A percentile compares a stretch with the other conserved stretches of the same genome.
Conservation (phyloP, 352 stramenopile genomes). For the Discostella stelligera region DNA sequence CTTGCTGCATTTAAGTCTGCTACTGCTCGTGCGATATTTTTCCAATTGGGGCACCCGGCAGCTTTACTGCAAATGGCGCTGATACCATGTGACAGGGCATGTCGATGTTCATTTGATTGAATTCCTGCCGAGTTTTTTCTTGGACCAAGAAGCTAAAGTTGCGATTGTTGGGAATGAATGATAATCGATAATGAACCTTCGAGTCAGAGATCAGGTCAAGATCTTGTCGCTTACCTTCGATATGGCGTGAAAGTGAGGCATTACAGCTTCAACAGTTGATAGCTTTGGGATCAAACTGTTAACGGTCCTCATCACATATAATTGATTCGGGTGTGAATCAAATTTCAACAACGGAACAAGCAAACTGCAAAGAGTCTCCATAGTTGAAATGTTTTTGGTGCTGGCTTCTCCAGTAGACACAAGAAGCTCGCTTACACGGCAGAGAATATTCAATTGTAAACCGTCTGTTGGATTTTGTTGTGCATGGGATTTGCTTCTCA, state of each 20-base stretch:
- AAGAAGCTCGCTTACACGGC: slow-evolving; percentile 73
- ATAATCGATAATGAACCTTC: slow-evolving; percentile 4
- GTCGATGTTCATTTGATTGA: slow-evolving; percentile 52
- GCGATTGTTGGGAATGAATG: slow-evolving; percentile 3
- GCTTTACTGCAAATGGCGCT: slow-evolving; percentile 41
- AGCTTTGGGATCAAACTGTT: slow-evolving; percentile 63
- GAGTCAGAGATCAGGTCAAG: neutral
- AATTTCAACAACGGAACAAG: slow-evolving; percentile 74
- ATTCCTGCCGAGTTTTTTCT: slow-evolving; percentile 65
- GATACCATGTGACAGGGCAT: slow-evolving; percentile 51
- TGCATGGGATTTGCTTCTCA: slow-evolving; percentile 17
- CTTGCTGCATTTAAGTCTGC: slow-evolving; percentile 64
- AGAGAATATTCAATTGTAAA: slow-evolving; percentile 75
- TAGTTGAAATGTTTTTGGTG: slow-evolving; percentile 39
- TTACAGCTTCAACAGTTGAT: slow-evolving; percentile 38
- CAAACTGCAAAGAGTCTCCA: slow-evolving; percentile 67
- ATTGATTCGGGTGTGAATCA: slow-evolving; percentile 58
- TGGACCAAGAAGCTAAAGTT: slow-evolving; percentile 60
- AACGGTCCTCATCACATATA: slow-evolving; percentile 73
- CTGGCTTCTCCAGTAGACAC: slow-evolving; percentile 28
- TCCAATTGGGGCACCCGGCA: slow-evolving; percentile 22
- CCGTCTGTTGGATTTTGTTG: slow-evolving; percentile 39
- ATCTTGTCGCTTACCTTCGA: slow-evolving; percentile 54
- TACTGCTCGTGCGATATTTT: slow-evolving; percentile 45
- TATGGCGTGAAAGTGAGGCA: slow-evolving; percentile 57